Base-by-base conservation (phyloP, 2,329 filamentous ascomycete genomes). In the Colletotrichum camelliae region DNA sequence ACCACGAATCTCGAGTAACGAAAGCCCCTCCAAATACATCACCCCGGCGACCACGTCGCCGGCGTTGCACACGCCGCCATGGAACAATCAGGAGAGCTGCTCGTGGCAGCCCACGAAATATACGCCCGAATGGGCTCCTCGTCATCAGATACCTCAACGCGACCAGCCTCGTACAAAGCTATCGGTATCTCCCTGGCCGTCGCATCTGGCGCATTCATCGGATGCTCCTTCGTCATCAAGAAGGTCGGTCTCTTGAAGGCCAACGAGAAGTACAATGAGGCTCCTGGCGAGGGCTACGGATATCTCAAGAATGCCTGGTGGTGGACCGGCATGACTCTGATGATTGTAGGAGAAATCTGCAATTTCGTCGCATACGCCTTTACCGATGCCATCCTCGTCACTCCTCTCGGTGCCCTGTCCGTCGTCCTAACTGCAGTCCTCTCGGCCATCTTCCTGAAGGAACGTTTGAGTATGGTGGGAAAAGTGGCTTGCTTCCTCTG, bases 341-440 rank as follows among this genome's bases (percentile, higher is more conserved):
- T 99, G 97, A 98, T 98, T 80, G 81, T 98, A 58, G 97, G 97
- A 79, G 97, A 99, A 85, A 92, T 98, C 72, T 98, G 95, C 91
- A 99, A 99, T 86, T 98, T 98, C 83, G 95, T 96, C 83, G 97
- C 97, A 70, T 98, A 98, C 83, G 95, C 96, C 72, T 98, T 98
- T 81, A 97, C 97, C 77, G 97, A 98, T 84, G 96, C 96, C 76
- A 98, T 98, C 80, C 88, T 98, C 78, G 96, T 98, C 70, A 98
- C 96, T 0, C 96, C 96, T 6, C 88, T 98, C 70, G 96, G 96
- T 77, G 96, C 96, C 5, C 88, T 98, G 67, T 95, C 95, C 2
- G 97, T 98, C 76, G 97, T 99, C 70, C 93, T 98, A 77, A 96
- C 95, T 66, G 96, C 97, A 21, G 91, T 98, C 60, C 88, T 98